Percentiles rank a stretch among this genome's conserved stretches.
phyloP scores from a whole-genome alignment of 176 grass and related monocot species.

The Aegilops umbellulata region DNA sequence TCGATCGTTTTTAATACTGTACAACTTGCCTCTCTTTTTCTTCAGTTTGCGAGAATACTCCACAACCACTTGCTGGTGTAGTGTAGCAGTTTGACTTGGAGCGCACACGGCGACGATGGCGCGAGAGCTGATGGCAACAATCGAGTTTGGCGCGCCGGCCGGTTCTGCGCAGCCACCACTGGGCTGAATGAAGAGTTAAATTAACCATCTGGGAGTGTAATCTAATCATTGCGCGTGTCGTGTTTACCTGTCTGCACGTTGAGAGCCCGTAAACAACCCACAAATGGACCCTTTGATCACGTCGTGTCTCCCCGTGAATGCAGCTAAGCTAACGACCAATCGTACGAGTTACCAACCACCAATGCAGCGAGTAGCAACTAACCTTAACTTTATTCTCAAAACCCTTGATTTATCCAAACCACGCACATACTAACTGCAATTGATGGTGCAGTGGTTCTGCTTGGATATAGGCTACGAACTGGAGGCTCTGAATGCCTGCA shows the following conservation, averaged over 20 bases:
- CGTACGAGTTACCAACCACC: neutral
- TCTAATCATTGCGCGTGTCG: neutral
- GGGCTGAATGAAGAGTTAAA: neutral
- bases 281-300: neutral
- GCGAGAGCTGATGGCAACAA: neutral
- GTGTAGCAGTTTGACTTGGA: neutral
- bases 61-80: neutral
- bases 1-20: too few species aligned
- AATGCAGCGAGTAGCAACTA: neutral
- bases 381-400: too few species aligned
- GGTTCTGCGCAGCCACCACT: neutral
- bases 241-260: slow-evolving; percentile 18
- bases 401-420: neutral
- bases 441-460: neutral
- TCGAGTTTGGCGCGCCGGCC: neutral
- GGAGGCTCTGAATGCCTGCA: neutral
- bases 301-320: too few species aligned
- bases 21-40: too few species aligned
- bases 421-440: too few species aligned
- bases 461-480: neutral
- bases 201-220: neutral
- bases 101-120: neutral
- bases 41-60: too few species aligned
- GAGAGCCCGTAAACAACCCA: neutral
- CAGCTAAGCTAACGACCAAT: too few species aligned